Evolutionary conservation across 75 land plant species (phyloP), one percentile per base, ranked within the genome.

Genomic region (Isoetes taiwanensis): DNA sequence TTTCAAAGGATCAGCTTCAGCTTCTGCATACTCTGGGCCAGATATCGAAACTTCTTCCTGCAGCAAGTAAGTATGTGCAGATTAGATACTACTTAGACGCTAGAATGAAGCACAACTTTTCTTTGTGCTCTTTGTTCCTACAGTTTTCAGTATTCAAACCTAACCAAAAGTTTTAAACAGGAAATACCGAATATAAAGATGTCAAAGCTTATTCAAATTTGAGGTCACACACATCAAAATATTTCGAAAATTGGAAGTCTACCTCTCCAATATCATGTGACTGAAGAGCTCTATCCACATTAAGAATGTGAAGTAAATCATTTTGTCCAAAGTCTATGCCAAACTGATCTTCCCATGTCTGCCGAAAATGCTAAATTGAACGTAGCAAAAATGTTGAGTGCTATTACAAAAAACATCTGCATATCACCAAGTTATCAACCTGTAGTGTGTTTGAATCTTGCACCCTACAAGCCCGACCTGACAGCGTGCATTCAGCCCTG

Each of bases 211-310:
- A 28, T 57, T 40, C 25, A 42, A 57, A 21, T 57, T 6, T 21
- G 28, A 25, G 25, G 16, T 11, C n/a, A 57, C 63, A 48, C 29
- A 61, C 12, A 19, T 0, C n/a, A 61, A 48, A 9, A 37, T 37
- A 14, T 37, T 9, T 37, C 9, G 14, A 37, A 37, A 37, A n/a
- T n/a, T n/a, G n/a, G n/a, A n/a, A 19, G 1, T 42, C 32, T 78
- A 90, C 96, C 96, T 90, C 84, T 34, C 69, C 65, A 31, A 86
- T 68, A 63, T 84, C 83, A 58, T 71, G 85, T 29, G 85, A 75
- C 9, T 86, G 93, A 42, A 86, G 73, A 32, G 80, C 67, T 19
- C 65, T 50, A 48, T 82, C 84, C 43, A 90, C 84, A 34, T 68
- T 25, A 39, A 90, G 63, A 24, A 78, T 33, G 74, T 79, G 67